Evolutionary conservation across 768 basidiomycete genomes (phyloP).

Genomic region (Agrocybe praecox): DNA sequence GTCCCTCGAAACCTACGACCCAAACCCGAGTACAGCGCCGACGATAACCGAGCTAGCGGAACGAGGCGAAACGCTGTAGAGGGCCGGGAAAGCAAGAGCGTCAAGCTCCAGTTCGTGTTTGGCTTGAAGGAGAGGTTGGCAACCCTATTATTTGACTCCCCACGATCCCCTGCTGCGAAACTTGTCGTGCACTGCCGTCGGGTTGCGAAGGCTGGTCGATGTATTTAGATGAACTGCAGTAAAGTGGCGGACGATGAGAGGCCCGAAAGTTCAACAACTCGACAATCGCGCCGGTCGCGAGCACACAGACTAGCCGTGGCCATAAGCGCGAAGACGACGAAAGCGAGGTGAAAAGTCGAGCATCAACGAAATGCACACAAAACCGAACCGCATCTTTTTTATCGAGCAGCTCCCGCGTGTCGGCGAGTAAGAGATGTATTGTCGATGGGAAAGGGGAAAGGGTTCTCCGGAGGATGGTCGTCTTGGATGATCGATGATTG

Average conservation of each 20-base stretch:
- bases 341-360: constrained; percentile 5
- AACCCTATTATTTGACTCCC: constrained; percentile 1
- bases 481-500: constrained; percentile 20
- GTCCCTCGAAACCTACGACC: constrained; percentile 9
- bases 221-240: constrained; percentile 13
- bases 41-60: constrained; percentile 21
- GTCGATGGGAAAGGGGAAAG: constrained; percentile 1
- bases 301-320: constrained; percentile 28
- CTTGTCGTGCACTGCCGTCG: not conserved
- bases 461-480: constrained; percentile 1
- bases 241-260: not conserved
- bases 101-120: constrained; percentile 19
- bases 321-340: constrained; percentile 23
- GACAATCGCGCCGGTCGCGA: constrained; percentile 14
- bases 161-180: constrained; percentile 11
- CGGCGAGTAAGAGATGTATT: constrained; percentile 1
- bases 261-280: constrained; percentile 18
- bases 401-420: constrained; percentile 3
- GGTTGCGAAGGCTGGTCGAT: constrained; percentile 2
- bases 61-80: constrained; percentile 10
- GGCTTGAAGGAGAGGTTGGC: constrained; percentile 11
- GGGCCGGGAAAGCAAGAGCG: constrained; percentile 14
- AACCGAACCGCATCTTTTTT: constrained; percentile 9
- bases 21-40: constrained; percentile 10
- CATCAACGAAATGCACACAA: not conserved